phyloP scores from a whole-genome alignment of 148 eudicot genomes.

The Arctostaphylos glauca region DNA sequence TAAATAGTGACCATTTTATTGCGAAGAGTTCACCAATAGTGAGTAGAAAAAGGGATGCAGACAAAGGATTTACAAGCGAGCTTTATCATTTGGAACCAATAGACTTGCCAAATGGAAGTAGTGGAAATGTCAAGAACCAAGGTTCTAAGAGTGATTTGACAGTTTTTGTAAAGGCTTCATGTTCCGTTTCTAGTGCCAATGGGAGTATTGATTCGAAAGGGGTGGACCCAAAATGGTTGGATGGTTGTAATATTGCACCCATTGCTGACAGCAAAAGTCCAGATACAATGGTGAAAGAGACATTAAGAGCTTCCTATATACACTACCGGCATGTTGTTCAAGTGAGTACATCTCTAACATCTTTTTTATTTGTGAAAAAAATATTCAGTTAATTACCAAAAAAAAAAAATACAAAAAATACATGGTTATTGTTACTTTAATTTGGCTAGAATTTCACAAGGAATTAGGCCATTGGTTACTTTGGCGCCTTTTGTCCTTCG shows the following conservation, averaged over 20 bases:
- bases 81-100: conserved; percentile 11
- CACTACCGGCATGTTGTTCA: conserved; percentile 32
- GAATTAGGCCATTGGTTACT: neutral
- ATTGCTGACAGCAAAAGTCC: conserved; percentile 16
- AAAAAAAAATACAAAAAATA: too few relatives aligned
- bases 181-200: neutral
- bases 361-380: neutral
- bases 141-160: neutral
- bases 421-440: neutral
- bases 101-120: neutral
- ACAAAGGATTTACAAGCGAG: conserved; percentile 14
- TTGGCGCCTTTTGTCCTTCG: too few relatives aligned
- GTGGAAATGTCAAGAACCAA: neutral
- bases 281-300: conserved; percentile 31
- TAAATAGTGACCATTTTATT: neutral
- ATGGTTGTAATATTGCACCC: conserved; percentile 2
- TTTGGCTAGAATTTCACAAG: neutral
- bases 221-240: neutral
- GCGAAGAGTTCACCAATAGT: neutral
- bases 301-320: conserved; percentile 28
- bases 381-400: too few relatives aligned
- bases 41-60: neutral
- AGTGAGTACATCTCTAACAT: conserved; percentile 19
- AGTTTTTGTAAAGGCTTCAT: neutral
- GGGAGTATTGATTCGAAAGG: conserved; percentile 4